Percentiles rank a stretch among this genome's conserved stretches.
Evolutionary conservation across 495 filamentous ascomycete species (phyloP).

Genomic region (Wilcoxina mikolae): DNA sequence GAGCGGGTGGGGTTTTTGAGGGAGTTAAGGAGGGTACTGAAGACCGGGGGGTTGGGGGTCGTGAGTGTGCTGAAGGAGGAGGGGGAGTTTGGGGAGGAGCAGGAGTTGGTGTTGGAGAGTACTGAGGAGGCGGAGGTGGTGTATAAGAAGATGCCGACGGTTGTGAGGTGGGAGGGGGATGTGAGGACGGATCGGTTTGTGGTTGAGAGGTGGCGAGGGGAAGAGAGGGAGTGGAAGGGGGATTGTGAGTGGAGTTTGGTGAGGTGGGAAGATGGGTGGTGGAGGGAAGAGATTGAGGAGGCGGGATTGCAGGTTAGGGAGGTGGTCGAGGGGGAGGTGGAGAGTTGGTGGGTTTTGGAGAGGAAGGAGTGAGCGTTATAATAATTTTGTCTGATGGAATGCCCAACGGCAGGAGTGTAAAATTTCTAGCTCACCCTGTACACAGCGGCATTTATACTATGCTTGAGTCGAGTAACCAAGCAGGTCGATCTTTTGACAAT

Average conservation of each 20-base stretch:
- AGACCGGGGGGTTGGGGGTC: neutral
- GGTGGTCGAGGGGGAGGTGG: slow-evolving; percentile 4
- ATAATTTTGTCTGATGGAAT: too few species aligned
- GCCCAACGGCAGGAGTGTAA: too few species aligned
- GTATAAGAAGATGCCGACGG: slow-evolving; percentile 7
- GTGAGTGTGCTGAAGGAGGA: slow-evolving; percentile 42
- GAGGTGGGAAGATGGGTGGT: slow-evolving; percentile 6
- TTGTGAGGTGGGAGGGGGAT: slow-evolving; percentile 1
- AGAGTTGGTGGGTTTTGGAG: neutral
- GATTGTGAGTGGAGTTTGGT: slow-evolving; percentile 9
- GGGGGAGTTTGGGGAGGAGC: slow-evolving; percentile 60
- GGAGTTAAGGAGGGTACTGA: slow-evolving; percentile 57
- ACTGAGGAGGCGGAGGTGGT: neutral
- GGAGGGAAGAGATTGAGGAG: slow-evolving; percentile 2
- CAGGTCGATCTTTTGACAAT: too few species aligned
- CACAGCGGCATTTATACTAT: too few species aligned
- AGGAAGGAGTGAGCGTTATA: neutral
- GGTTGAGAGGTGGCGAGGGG: slow-evolving; percentile 5
- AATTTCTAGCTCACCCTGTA: too few species aligned
- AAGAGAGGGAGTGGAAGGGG: slow-evolving; percentile 10
- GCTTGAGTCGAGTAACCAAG: too few species aligned
- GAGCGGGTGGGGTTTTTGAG: slow-evolving; percentile 61
- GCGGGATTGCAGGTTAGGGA: slow-evolving; percentile 7
- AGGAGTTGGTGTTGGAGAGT: slow-evolving; percentile 50
- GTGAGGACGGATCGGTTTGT: slow-evolving; percentile 9